Evolutionary conservation across 176 grass and related monocot genomes (phyloP).

Genomic region (Oryza brachyantha): DNA sequence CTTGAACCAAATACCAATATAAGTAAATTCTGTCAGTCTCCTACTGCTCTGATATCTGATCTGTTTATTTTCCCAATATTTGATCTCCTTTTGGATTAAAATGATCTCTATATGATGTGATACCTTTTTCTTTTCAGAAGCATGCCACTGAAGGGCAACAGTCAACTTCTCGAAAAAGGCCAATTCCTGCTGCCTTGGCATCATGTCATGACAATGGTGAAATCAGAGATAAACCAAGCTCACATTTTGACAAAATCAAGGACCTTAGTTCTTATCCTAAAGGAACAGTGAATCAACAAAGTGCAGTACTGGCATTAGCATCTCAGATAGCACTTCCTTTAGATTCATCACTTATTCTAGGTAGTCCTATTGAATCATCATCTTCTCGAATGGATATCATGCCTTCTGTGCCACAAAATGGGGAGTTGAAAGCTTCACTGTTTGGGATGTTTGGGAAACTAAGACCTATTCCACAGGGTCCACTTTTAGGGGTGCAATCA

Average conservation of each 20-base stretch:
- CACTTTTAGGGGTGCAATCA: conserved; percentile 2
- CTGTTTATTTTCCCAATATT: not conserved
- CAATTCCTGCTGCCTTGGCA: not conserved
- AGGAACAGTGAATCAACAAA: too few relatives aligned
- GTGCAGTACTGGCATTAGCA: conserved; percentile 16
- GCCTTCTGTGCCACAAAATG: conserved; percentile 15
- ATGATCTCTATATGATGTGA: conserved; percentile 9
- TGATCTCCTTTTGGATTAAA: not conserved
- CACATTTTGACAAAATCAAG: not conserved
- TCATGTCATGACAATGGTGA: too few relatives aligned
- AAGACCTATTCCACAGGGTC: conserved; percentile 8
- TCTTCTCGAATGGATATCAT: not conserved
- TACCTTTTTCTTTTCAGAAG: conserved; percentile 35
- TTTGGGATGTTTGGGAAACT: conserved; percentile 38
- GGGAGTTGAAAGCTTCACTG: conserved; percentile 1
- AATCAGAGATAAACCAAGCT: not conserved
- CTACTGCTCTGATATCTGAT: not conserved
- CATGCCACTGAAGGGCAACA: not conserved
- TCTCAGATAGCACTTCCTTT: not conserved
- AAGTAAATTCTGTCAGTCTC: not conserved
- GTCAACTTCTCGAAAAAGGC: conserved; percentile 10
- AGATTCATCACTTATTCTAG: conserved; percentile 2
- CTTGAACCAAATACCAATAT: not conserved
- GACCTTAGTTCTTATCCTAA: too few relatives aligned
- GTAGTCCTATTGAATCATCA: not conserved